Evolutionary conservation across 176 grass and related monocot species (phyloP).

Genomic region (Lolium rigidum): DNA sequence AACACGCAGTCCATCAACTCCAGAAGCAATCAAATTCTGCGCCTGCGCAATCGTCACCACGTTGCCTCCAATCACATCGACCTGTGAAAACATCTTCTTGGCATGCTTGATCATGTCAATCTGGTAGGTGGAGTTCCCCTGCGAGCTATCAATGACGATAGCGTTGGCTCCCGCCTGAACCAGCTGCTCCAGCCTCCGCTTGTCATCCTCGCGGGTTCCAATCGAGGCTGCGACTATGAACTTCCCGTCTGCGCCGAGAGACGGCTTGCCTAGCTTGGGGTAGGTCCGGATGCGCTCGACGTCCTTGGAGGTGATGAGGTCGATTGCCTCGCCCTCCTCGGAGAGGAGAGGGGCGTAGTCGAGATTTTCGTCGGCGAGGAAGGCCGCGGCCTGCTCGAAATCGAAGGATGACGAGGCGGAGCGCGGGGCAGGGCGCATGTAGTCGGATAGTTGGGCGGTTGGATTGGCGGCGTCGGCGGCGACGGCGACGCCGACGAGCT

Average conservation of each 20-base stretch:
- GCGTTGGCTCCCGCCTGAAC: constrained; percentile 80
- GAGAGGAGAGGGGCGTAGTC: constrained; percentile 78
- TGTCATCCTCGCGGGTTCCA: constrained; percentile 85
- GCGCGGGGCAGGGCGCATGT: constrained; percentile 67
- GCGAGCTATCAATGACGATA: constrained; percentile 87
- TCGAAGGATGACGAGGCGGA: constrained; percentile 56
- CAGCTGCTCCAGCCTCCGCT: constrained; percentile 71
- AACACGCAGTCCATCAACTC: constrained; percentile 84
- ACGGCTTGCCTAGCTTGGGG: constrained; percentile 78
- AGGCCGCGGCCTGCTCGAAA: constrained; percentile 63
- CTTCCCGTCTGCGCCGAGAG: constrained; percentile 68
- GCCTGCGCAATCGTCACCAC: constrained; percentile 82
- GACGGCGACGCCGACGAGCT: constrained; percentile 55
- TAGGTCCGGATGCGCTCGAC: constrained; percentile 75
- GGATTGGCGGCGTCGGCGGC: constrained; percentile 35
- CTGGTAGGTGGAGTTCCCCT: constrained; percentile 95
- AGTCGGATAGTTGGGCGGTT: constrained; percentile 45
- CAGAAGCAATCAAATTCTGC: constrained; percentile 73
- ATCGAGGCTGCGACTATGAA: constrained; percentile 76
- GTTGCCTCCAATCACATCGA: constrained; percentile 91
- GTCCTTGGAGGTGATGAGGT: constrained; percentile 77
- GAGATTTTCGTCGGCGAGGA: constrained; percentile 70
- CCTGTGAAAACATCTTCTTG: constrained; percentile 67
- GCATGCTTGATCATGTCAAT: constrained; percentile 86
- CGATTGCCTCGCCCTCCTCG: constrained; percentile 67